These are phyloP conservation scores for Neurospora cerealis DNA, from an alignment of 495 filamentous ascomycete genomes.

Conservation along the genomic window DNA sequence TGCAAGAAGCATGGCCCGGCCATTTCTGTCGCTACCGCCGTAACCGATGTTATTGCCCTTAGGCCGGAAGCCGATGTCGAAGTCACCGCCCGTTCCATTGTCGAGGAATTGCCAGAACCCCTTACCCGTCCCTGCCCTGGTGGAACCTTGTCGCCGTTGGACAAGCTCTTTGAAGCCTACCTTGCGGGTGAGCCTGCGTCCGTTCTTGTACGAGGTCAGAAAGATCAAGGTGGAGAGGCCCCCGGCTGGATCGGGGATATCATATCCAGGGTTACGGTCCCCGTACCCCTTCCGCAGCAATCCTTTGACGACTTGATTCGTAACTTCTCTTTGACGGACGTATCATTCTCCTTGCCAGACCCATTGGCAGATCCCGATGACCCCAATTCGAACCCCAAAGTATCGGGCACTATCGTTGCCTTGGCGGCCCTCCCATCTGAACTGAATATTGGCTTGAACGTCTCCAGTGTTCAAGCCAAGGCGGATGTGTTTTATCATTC, in stretches of 20 bases:
- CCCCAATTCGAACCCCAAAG: slow-evolving; percentile 61
- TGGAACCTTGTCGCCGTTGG: slow-evolving; percentile 68
- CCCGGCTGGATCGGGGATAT: slow-evolving; percentile 76
- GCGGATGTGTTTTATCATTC: slow-evolving; percentile 70
- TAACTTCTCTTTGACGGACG: slow-evolving; percentile 75
- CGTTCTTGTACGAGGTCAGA: slow-evolving; percentile 70
- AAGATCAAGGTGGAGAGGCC: slow-evolving; percentile 49
- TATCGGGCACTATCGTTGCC: slow-evolving; percentile 74
- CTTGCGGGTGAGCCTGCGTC: slow-evolving; percentile 67
- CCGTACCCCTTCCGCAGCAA: slow-evolving; percentile 71
- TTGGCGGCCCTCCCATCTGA: slow-evolving; percentile 67
- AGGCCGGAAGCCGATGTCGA: slow-evolving; percentile 51
- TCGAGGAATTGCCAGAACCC: slow-evolving; percentile 58
- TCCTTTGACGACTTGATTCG: slow-evolving; percentile 71
- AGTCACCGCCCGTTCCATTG: slow-evolving; percentile 58
- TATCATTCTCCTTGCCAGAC: slow-evolving; percentile 73
- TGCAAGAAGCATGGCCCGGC: slow-evolving; percentile 58
- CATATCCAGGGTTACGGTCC: slow-evolving; percentile 71
- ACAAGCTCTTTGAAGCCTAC: slow-evolving; percentile 71
- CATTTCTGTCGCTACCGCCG: slow-evolving; percentile 61
- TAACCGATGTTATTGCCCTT: slow-evolving; percentile 53
- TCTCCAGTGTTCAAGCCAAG: slow-evolving; percentile 60
- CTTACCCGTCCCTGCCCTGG: slow-evolving; percentile 64
- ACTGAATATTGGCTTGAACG: slow-evolving; percentile 73
- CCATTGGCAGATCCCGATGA: slow-evolving; percentile 64